These are phyloP conservation scores for Colletotrichum cordylinicola DNA, from an alignment of 2,329 filamentous ascomycete species.

Conservation along the genomic window DNA sequence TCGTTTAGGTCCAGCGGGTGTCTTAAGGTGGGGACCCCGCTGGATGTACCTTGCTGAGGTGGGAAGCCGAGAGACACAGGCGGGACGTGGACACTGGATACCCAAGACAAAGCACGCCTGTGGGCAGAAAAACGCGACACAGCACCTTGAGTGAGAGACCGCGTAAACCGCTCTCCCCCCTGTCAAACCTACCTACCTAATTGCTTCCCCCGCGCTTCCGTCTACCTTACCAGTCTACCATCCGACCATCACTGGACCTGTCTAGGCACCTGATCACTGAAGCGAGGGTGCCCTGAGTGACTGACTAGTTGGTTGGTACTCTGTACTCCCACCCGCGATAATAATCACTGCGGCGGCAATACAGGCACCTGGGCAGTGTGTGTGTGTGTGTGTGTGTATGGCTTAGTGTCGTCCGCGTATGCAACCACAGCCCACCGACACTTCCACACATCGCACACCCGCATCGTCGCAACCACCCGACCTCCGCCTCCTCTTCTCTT, in stretches of 20 bases:
- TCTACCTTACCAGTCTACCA: neutral
- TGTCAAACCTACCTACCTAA: neutral
- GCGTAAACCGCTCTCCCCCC: constrained; percentile 1
- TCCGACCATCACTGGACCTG: neutral
- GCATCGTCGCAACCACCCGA: constrained; percentile 26
- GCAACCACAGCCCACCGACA: neutral
- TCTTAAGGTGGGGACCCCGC: too few species aligned
- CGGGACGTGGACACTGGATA: neutral
- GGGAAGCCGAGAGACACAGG: neutral
- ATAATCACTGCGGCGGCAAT: neutral
- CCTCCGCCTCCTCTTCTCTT: neutral
- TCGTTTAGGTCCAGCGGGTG: neutral
- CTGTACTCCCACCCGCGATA: neutral
- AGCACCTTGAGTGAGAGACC: neutral
- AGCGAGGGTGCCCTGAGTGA: neutral
- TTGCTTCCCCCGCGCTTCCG: neutral
- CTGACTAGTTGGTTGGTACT: neutral
- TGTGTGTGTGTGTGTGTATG: neutral
- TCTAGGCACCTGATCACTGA: neutral
- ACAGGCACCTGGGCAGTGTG: neutral
- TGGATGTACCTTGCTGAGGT: neutral
- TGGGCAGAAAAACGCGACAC: neutral
- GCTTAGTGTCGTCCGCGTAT: constrained; percentile 10
- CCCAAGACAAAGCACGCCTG: neutral
- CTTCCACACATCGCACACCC: neutral